Evolutionary conservation across 2,329 filamentous ascomycete species (phyloP).

Genomic region (Erysiphe neolycopersici): DNA sequence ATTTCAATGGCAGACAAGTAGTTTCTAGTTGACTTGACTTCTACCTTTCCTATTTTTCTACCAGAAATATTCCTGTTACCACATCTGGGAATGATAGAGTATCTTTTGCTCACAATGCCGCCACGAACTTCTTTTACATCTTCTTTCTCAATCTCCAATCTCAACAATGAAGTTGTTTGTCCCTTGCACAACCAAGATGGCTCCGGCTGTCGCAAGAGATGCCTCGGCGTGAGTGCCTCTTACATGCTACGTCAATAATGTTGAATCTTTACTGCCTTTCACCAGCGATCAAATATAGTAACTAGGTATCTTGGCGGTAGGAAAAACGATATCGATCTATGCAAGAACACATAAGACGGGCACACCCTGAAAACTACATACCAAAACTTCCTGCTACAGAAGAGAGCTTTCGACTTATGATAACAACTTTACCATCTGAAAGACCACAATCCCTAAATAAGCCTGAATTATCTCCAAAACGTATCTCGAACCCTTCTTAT

Average conservation of each 20-base stretch:
- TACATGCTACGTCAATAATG: constrained; percentile 10
- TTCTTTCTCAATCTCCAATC: constrained; percentile 76
- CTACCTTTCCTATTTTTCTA: background rate
- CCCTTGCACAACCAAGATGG: constrained; percentile 89
- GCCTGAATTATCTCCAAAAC: constrained; percentile 10
- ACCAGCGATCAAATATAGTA: constrained; percentile 13
- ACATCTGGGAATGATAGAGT: constrained; percentile 24
- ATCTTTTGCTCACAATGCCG: constrained; percentile 39
- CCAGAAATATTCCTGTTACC: constrained; percentile 3
- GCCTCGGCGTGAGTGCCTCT: constrained; percentile 64
- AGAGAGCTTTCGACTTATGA: constrained; percentile 93
- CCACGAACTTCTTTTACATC: constrained; percentile 65
- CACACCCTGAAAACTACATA: constrained; percentile 92
- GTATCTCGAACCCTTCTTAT: constrained; percentile 5
- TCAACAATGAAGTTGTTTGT: constrained; percentile 90
- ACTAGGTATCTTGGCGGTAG: constrained; percentile 21
- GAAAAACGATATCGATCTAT: constrained; percentile 94
- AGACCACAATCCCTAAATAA: constrained; percentile 10
- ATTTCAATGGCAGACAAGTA: background rate
- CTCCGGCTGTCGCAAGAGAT: constrained; percentile 90
- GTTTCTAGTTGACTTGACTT: background rate
- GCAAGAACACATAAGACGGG: constrained; percentile 96
- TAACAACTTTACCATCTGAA: constrained; percentile 52
- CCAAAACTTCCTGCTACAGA: constrained; percentile 93
- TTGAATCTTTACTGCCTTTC: constrained; percentile 6